A percentile compares a stretch with the other conserved stretches of the same genome.
These are phyloP conservation scores for Nepenthes mirabilis DNA, from an alignment of 148 eudicot genomes.

Conservation along the genomic window DNA sequence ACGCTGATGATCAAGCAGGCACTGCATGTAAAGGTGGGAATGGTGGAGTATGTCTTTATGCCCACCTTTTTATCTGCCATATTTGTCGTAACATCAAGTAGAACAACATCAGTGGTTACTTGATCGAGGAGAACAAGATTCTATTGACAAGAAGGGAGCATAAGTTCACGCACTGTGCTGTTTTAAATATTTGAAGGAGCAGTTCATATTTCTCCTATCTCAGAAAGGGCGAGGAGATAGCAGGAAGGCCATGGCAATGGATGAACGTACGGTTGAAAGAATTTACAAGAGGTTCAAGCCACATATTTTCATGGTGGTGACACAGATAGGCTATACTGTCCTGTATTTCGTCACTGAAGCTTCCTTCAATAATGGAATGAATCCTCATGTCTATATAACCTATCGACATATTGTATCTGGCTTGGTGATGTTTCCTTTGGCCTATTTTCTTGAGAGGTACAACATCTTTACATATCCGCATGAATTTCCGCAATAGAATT, in stretches of 20 bases:
- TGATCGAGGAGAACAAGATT: no score
- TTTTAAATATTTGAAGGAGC: no score
- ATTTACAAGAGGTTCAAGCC: constrained; percentile 44
- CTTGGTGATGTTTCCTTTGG: constrained; percentile 49
- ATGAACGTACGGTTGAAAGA: constrained; percentile 3
- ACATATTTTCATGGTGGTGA: constrained; percentile 53
- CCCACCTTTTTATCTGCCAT: no score
- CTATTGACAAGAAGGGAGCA: no score
- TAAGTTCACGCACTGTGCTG: no score
- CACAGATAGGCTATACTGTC: constrained; percentile 58
- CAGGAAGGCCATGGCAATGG: constrained; percentile 5
- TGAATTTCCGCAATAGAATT: background rate
- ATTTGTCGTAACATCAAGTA: no score
- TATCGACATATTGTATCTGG: constrained; percentile 62
- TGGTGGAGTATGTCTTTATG: no score
- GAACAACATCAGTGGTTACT: no score
- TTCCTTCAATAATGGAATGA: constrained; percentile 79
- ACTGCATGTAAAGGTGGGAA: no score
- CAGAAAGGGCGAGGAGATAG: background rate
- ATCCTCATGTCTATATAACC: constrained; percentile 68
- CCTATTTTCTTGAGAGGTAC: constrained; percentile 76
- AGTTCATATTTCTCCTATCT: no score
- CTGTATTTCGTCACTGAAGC: constrained; percentile 71
- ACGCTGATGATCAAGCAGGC: no score
- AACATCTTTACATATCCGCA: background rate